Evolutionary conservation across 2,329 filamentous ascomycete genomes (phyloP).

Genomic region (Achaetomium macrosporum): DNA sequence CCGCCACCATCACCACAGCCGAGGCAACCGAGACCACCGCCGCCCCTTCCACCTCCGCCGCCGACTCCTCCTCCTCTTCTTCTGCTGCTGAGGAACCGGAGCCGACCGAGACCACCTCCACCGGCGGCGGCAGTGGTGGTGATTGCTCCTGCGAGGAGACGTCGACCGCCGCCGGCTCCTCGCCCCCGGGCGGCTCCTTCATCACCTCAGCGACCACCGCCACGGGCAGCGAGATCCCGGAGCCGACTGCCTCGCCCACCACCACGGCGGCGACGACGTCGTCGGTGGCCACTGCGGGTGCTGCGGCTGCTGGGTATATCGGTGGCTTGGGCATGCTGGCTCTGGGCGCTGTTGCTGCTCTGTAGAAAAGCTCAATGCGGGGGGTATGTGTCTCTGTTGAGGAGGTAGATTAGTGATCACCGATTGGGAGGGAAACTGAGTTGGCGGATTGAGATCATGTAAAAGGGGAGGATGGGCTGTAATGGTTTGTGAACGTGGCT

Average conservation of each 20-base stretch:
- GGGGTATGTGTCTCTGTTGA: too few relatives aligned
- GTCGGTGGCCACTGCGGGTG: background rate
- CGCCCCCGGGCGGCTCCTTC: background rate
- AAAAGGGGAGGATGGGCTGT: too few relatives aligned
- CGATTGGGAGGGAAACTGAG: too few relatives aligned
- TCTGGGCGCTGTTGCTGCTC: conserved; percentile 21
- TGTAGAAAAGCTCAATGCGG: conserved; percentile 5
- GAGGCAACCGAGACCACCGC: background rate
- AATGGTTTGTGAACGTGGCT: too few relatives aligned
- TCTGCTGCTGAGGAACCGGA: background rate
- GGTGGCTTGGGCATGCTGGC: conserved; percentile 20
- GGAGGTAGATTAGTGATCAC: too few relatives aligned
- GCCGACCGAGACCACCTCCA: background rate
- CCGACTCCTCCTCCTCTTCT: background rate
- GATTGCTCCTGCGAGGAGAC: too few relatives aligned
- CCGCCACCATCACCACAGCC: conserved; percentile 5
- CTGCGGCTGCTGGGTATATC: conserved; percentile 4
- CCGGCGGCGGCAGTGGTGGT: too few relatives aligned
- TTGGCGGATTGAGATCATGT: too few relatives aligned
- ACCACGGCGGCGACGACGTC: background rate
- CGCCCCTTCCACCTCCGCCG: background rate
- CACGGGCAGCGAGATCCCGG: background rate
- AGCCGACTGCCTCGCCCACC: background rate
- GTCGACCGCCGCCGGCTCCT: background rate
- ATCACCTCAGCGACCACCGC: background rate